Evolutionary conservation across 768 basidiomycete species (phyloP).

Genomic region (Suillus ampliporus): DNA sequence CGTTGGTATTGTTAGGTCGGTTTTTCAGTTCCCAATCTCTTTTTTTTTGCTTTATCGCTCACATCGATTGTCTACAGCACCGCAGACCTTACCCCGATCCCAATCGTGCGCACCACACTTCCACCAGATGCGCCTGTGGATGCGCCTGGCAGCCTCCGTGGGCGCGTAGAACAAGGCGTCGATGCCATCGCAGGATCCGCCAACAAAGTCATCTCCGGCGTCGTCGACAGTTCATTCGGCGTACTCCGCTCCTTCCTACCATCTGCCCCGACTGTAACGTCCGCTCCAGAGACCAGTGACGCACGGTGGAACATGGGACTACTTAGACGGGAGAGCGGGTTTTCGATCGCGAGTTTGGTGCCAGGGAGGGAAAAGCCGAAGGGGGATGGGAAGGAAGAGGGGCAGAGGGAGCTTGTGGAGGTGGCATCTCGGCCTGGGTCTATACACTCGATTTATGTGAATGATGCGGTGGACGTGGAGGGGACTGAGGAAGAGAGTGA

Average conservation of each 20-base stretch:
- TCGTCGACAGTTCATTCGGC: constrained; percentile 90
- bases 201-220: constrained; percentile 76
- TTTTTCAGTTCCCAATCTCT: constrained; percentile 10
- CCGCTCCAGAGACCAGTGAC: constrained; percentile 12
- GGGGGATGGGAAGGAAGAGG: constrained; percentile 35
- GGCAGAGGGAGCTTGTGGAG: constrained; percentile 59
- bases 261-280: constrained; percentile 30
- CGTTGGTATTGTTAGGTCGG: constrained; percentile 63
- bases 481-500: constrained; percentile 34
- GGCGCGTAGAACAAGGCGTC: constrained; percentile 80
- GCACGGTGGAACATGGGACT: constrained; percentile 64
- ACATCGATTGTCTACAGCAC: constrained; percentile 49
- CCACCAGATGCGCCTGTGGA: constrained; percentile 56
- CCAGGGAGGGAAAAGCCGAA: constrained; percentile 43
- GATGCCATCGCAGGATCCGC: constrained; percentile 84
- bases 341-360: constrained; percentile 83
- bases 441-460: constrained; percentile 37
- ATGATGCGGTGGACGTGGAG: constrained; percentile 9
- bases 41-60: background rate
- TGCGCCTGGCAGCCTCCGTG: constrained; percentile 62
- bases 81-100: constrained; percentile 82
- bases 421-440: constrained; percentile 58
- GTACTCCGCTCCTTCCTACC: constrained; percentile 83
- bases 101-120: constrained; percentile 55
- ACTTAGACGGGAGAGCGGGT: constrained; percentile 75